Evolutionary conservation across 345 rosid genomes (phyloP), one percentile per base, ranked within the genome.

Genomic region (Gossypium bickii): DNA sequence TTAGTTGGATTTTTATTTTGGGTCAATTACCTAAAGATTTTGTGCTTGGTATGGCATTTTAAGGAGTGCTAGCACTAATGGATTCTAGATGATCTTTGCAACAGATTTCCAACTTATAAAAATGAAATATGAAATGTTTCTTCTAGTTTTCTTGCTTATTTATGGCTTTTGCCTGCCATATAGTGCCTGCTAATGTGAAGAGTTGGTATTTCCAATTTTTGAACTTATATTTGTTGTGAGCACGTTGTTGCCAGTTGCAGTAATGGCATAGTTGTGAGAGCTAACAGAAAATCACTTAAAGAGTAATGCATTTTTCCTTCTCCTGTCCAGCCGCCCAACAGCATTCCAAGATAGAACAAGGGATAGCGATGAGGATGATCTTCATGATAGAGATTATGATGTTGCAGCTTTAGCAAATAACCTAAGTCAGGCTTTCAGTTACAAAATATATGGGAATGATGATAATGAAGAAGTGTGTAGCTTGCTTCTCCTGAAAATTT

Each of bases 321-420:
- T 78, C 64, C 34, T 81, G 13, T 85, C 74, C 93, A 95, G 99
- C 77, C 98, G 97, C 29, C 99, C 99, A 25, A 90, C 93, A 55
- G 91, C 97, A 27, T 77, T 93, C 82, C 98, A 93, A 73, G 99
- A 93, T 76, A 93, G 98, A 87, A 82, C 92, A 17, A 89, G 90
- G 76, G 99, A 96, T 63, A 93, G 98, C 56, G 98, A 93, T 29
- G 98, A 93, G 55, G 98, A 95, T 73, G 97, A 93, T 79, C 82
- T 87, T 75, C 97, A 87, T 74, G 98, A 91, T 78, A 87, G 97
- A 81, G 97, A 95, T 79, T 95, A 93, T 83, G 97, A 95, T 86
- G 97, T 95, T 82, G 97, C 97, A 55, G 94, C 97, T 79, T 86
- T 95, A 66, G 97, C 99, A 3, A 95, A 91, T 80, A 90, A 93